A percentile compares a stretch with the other conserved stretches of the same genome.
Evolutionary conservation across 176 grass and related monocot genomes (phyloP).

Genomic region (Bothriochloa decipiens): DNA sequence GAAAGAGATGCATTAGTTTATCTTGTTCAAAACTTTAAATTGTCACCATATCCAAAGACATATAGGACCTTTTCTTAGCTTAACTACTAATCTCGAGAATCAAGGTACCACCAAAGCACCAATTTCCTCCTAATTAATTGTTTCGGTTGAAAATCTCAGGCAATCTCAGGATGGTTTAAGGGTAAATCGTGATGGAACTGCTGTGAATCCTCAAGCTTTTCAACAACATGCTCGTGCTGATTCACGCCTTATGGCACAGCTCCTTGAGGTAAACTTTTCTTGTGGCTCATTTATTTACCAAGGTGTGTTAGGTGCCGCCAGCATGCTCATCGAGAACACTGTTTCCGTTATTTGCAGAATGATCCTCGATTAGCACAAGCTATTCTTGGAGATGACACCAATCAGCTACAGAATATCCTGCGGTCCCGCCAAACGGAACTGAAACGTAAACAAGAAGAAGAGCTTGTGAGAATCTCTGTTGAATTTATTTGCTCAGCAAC

Average conservation of each 20-base stretch:
- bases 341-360: slow-evolving; percentile 66
- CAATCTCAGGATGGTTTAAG: slow-evolving; percentile 54
- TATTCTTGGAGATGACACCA: slow-evolving; percentile 78
- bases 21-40: neutral
- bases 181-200: slow-evolving; percentile 75
- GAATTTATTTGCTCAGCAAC: neutral
- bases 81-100: slow-evolving; percentile 13
- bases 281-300: slow-evolving; percentile 6
- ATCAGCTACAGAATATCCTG: slow-evolving; percentile 74
- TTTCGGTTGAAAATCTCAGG: slow-evolving; percentile 51
- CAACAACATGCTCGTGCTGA: slow-evolving; percentile 74
- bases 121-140: slow-evolving; percentile 39
- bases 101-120: neutral
- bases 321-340: slow-evolving; percentile 17
- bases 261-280: slow-evolving; percentile 74
- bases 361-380: slow-evolving; percentile 86
- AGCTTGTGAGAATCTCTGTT: slow-evolving; percentile 74
- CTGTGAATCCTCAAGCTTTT: slow-evolving; percentile 82
- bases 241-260: slow-evolving; percentile 85
- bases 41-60: neutral
- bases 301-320: neutral
- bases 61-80: slow-evolving; percentile 10
- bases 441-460: slow-evolving; percentile 87
- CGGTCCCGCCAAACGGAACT: slow-evolving; percentile 68
- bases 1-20: neutral